Percentiles rank a stretch among this genome's conserved stretches.
Evolutionary conservation across 805 yeast genomes (phyloP).

Genomic region (Candida fluviatilis): DNA sequence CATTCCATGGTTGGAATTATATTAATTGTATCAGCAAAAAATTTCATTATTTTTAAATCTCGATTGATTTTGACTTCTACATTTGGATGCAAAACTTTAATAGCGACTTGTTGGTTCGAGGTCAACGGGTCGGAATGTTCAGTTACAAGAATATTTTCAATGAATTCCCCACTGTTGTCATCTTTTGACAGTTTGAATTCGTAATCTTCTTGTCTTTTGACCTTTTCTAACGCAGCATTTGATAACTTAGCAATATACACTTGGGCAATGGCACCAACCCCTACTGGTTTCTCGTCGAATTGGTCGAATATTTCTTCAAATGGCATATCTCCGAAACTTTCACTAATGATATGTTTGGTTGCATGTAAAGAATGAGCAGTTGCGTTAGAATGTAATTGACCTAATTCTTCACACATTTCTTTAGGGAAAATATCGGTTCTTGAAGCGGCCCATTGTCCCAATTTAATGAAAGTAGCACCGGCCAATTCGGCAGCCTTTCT

Average conservation of each 20-base stretch:
- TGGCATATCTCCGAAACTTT: slow-evolving; percentile 51
- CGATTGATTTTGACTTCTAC: slow-evolving; percentile 70
- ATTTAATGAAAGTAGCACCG: slow-evolving; percentile 86
- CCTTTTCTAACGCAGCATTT: slow-evolving; percentile 35
- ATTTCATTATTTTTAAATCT: slow-evolving; percentile 79
- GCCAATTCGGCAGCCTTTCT: slow-evolving; percentile 72
- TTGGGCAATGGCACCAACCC: slow-evolving; percentile 99
- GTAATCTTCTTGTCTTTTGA: slow-evolving; percentile 23
- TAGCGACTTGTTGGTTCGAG: slow-evolving; percentile 65
- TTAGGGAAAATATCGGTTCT: slow-evolving; percentile 88
- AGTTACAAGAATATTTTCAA: slow-evolving; percentile 32
- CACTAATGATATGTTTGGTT: slow-evolving; percentile 55
- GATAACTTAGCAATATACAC: slow-evolving; percentile 76
- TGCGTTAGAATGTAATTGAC: slow-evolving; percentile 78
- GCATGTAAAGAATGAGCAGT: slow-evolving; percentile 61
- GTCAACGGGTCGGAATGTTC: slow-evolving; percentile 27
- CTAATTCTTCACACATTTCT: slow-evolving; percentile 72
- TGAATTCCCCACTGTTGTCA: slow-evolving; percentile 15
- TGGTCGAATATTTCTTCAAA: slow-evolving; percentile 80
- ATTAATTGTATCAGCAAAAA: slow-evolving; percentile 71
- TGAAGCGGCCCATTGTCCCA: slow-evolving; percentile 99
- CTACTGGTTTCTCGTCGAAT: slow-evolving; percentile 71
- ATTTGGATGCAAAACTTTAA: slow-evolving; percentile 88
- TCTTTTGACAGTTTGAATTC: slow-evolving; percentile 11
- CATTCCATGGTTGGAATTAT: slow-evolving; percentile 93